Base-by-base conservation (phyloP, 129 eudicot genomes). In the Lonicera japonica region DNA sequence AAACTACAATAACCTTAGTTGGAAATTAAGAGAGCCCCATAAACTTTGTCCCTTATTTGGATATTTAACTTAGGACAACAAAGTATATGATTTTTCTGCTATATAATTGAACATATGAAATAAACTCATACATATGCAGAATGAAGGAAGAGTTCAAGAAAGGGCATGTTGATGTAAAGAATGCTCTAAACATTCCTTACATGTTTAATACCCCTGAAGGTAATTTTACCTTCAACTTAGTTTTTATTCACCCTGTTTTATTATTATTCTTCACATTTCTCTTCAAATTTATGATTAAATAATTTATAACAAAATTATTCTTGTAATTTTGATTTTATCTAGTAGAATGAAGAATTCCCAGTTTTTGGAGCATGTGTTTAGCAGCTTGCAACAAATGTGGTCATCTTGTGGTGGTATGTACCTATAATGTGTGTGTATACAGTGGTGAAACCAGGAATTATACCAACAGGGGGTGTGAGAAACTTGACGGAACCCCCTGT, bases 61-160 rank as follows among this genome's bases (percentile, higher is more conserved):
- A 29, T 1, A 29, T 29, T 29, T 29, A n/a, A n/a, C 8, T 43
- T 43, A 43, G 1, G 1, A 43, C 8, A 10, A 10, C 8, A 8
- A 1, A 4, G 5, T 4, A 10, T 43, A 8, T 43, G 13, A 8
- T 43, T 43, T 43, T 43, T 38, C 16, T 43, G 5, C 8, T 43
- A 43, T 8, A 43, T 43, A 43, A 8, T n/a, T 43, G 50, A 11
- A 43, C 8, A 43, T 34, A 17, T 64, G 8, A 8, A 18, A 46
- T 23, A 19, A 24, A 17, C 45, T 54, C 3, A 50, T 64, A 29
- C 2, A 50, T 64, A n/a, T n/a, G n/a, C n/a, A 92, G 99, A 80
- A 92, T 96, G 11, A 89, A 76, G 77, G 99, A 92, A 74, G 99
- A 92, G 68, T 92, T 88, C 66, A 74, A 82, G 63, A 85, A 80